Base-by-base conservation (phyloP, 192 early-diverging fungal species). In the Coemansia sp. region DNA sequence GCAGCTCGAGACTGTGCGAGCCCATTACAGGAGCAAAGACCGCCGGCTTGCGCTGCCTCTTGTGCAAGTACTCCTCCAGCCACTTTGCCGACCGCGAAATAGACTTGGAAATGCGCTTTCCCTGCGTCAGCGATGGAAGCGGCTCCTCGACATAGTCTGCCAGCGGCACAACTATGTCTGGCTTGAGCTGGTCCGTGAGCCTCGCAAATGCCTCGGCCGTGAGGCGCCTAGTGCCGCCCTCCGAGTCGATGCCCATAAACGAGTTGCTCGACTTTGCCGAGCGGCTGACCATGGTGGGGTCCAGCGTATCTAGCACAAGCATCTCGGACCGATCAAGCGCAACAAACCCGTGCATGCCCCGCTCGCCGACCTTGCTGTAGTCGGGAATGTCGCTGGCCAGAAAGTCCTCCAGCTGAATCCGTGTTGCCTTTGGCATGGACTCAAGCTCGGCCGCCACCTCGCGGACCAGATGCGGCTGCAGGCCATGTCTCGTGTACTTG, bases 341-440 rank as follows among this genome's bases (percentile, higher is more conserved):
- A 8, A 74, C 48, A 61, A 81, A 69, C 35, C 42, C 42, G 53
- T 67, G 68, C 48, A 81, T 69, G 0, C 66, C 66, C 0, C 11
- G 39, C 39, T 32, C 62, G 11, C 39, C 32, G 32, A 64, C 67
- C 23, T 39, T 34, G 13, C 60, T 54, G n/a, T 48, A 60, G 23
- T 45, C 66, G 0, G 60, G 25, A 7, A 25, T 18, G 8, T 68
- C 65, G 30, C 47, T 59, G n/a, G 67, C 72, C 29, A 81, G 25
- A 66, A 81, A 81, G 57, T 75, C 78, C 45, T 81, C 78, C 16
- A 75, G 24, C 66, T 81, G 72, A 18, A 81, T 59, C n/a, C 69
- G 78, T 11, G 69, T 75, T 8, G 55, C 54, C 29, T 61, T 50
- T 20, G 78, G 73, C 56, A 72, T 63, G n/a, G 24, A 59, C 9